Evolutionary conservation across 768 basidiomycete genomes (phyloP), one percentile per base, ranked within the genome.

Genomic region (Pholiota conissans): DNA sequence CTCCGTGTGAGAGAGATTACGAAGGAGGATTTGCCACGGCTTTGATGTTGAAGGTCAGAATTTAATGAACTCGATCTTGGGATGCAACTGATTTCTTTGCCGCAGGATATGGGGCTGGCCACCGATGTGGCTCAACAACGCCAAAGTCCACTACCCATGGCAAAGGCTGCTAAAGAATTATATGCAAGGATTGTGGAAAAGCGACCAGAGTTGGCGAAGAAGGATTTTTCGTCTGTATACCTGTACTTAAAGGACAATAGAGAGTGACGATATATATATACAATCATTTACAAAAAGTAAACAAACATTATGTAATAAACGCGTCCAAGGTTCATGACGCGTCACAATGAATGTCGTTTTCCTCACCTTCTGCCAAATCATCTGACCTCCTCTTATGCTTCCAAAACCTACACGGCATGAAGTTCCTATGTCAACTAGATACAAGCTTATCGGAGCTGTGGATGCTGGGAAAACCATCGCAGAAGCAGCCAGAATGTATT

Each of bases 201-300:
- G 48, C 75, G 81, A 26, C 85, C 87, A 1, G 88, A 83, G 50
- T 76, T 92, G 20, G 84, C 78, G 1, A 77, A 68, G 49, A 87
- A 85, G 64, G 93, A 95, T 63, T 95, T 95, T 67, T 93, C 90
- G 32, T 85, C 85, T 11, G 85, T 95, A 24, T 95, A 92, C 69
- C 73, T 77, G 49, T 86, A 84, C 69, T 73, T 94, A 56, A 64
- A 76, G 63, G 65, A 67, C 13, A 59, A 52, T 50, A 63, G 63
- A 47, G 64, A 64, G 26, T 47, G 40, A 49, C 22, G 47, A 54
- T 48, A 51, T 11, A 6, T 9, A 28, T 51, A 29, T 32, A 32
- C 13, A 13, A 20, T 45, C 16, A n/a, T n/a, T n/a, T n/a, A n/a
- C n/a, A n/a, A n/a, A n/a, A n/a, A n/a, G n/a, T n/a, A n/a, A n/a